Conservation (phyloP, 169 alveolate genomes). For the Plasmodium gallinaceum region DNA sequence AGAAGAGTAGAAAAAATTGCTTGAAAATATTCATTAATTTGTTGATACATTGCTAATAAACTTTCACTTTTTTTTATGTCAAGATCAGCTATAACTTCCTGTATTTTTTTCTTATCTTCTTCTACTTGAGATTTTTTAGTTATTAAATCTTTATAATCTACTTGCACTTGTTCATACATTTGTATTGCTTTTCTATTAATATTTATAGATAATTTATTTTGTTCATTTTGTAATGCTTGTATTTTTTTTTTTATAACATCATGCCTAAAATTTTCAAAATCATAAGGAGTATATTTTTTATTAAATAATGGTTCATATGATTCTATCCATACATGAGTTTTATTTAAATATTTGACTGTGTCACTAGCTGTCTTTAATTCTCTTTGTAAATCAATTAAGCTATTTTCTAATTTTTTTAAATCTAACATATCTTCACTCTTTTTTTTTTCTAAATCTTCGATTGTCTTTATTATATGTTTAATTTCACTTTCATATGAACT, state of each 20-base stretch:
- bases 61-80: conserved; percentile 94
- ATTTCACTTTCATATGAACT: conserved; percentile 78
- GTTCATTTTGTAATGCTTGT: conserved; percentile 87
- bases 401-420: conserved; percentile 79
- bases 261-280: conserved; percentile 82
- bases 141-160: conserved; percentile 90
- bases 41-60: conserved; percentile 90
- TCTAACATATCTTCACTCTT: conserved; percentile 78
- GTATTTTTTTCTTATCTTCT: conserved; percentile 92
- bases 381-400: conserved; percentile 78
- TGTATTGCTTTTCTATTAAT: conserved; percentile 95
- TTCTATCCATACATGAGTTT: conserved; percentile 82
- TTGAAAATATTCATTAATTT: conserved; percentile 93
- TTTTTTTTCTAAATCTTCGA: conserved; percentile 79
- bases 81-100: conserved; percentile 93
- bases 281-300: conserved; percentile 81
- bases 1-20: conserved; percentile 95
- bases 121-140: conserved; percentile 91
- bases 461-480: conserved; percentile 75
- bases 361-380: conserved; percentile 80
- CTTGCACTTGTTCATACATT: conserved; percentile 93
- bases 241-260: conserved; percentile 84
- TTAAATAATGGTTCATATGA: conserved; percentile 80
- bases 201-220: conserved; percentile 87
- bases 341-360: conserved; percentile 61